Conservation (phyloP, 805 yeast genomes). For the Komagataella mondaviorum region DNA sequence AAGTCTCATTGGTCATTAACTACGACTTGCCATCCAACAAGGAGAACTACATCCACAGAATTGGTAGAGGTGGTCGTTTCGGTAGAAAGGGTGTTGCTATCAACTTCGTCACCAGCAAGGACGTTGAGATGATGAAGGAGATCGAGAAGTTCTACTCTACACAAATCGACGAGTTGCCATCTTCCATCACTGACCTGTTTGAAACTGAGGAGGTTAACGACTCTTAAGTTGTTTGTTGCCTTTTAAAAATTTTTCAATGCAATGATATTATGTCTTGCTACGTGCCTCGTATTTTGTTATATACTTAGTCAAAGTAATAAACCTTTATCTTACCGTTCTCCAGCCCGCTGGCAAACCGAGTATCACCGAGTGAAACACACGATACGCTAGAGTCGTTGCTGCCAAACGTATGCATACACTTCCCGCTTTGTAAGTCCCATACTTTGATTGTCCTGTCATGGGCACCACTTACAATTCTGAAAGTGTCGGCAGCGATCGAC, state of each 20-base stretch:
- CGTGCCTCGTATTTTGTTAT: background rate
- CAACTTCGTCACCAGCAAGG: slow-evolving; percentile 79
- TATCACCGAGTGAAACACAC: slow-evolving; percentile 80
- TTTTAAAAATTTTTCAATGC: background rate
- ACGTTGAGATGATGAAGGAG: slow-evolving; percentile 60
- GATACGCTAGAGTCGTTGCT: slow-evolving; percentile 47
- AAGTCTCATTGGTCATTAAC: slow-evolving; percentile 89
- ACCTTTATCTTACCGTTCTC: slow-evolving; percentile 81
- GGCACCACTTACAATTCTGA: slow-evolving; percentile 87
- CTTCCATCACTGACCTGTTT: slow-evolving; percentile 41
- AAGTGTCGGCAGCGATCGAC: slow-evolving; percentile 93
- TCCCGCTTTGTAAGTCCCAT: slow-evolving; percentile 94
- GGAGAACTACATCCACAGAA: slow-evolving; percentile 94
- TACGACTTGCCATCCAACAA: slow-evolving; percentile 87
- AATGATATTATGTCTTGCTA: background rate
- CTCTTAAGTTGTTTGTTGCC: background rate
- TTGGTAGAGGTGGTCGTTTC: slow-evolving; percentile 96
- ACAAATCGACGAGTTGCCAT: slow-evolving; percentile 69
- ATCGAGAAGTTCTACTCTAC: slow-evolving; percentile 63
- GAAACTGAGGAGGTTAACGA: background rate
- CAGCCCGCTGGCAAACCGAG: slow-evolving; percentile 80
- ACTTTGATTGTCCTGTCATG: slow-evolving; percentile 84
- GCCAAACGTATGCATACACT: slow-evolving; percentile 85
- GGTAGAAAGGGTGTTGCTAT: slow-evolving; percentile 98
- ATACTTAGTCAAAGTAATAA: slow-evolving; percentile 50